phyloP scores from a whole-genome alignment of 2,329 filamentous ascomycete genomes.

The Epichloe amarillans region DNA sequence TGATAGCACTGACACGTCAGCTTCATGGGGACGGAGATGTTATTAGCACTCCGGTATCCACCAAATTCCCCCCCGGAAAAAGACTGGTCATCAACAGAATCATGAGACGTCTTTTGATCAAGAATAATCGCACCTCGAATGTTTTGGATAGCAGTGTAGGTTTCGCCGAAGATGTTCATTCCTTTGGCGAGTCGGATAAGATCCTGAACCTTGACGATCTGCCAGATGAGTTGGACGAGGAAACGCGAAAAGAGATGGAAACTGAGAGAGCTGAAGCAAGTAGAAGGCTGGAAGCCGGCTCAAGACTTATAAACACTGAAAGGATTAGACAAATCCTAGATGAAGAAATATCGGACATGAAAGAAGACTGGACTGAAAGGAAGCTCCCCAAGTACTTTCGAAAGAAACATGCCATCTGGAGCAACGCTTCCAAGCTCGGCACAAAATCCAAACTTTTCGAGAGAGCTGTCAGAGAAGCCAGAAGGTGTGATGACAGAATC shows the following conservation, averaged over 20 bases:
- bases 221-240: slow-evolving; percentile 30
- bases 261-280: slow-evolving; percentile 15
- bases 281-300: slow-evolving; percentile 15
- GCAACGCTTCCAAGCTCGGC: slow-evolving; percentile 31
- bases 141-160: not conserved
- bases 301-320: slow-evolving; percentile 16
- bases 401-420: slow-evolving; percentile 52
- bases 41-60: slow-evolving; percentile 16
- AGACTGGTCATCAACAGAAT: slow-evolving; percentile 28
- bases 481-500: slow-evolving; percentile 36
- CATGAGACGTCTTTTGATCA: slow-evolving; percentile 27
- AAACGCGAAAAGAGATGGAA: slow-evolving; percentile 49
- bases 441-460: slow-evolving; percentile 26
- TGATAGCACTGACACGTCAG: slow-evolving; percentile 11
- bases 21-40: slow-evolving; percentile 9
- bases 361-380: slow-evolving; percentile 41
- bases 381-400: slow-evolving; percentile 41
- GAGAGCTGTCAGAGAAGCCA: slow-evolving; percentile 27
- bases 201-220: slow-evolving; percentile 29
- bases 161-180: not conserved
- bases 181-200: slow-evolving; percentile 19
- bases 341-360: slow-evolving; percentile 35
- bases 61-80: slow-evolving; percentile 24
- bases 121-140: slow-evolving; percentile 11
- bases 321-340: slow-evolving; percentile 41